Evolutionary conservation across 495 filamentous ascomycete genomes (phyloP).

Genomic region (Tuber borchii): DNA sequence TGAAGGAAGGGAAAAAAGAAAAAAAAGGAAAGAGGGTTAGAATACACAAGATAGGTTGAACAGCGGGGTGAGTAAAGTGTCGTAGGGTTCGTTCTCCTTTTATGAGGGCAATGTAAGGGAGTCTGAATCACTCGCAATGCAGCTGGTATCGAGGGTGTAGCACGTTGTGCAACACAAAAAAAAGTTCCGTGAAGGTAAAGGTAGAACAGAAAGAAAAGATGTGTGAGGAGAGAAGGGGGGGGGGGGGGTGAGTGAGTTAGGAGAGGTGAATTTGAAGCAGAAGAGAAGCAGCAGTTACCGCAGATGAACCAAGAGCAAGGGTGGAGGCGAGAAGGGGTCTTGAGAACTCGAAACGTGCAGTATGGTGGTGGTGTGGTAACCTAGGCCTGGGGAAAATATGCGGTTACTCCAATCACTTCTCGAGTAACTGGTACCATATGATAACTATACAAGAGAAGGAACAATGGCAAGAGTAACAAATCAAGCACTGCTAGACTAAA

Average conservation of each 20-base stretch:
- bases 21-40: not conserved
- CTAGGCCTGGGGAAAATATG: not conserved
- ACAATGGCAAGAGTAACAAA: not conserved
- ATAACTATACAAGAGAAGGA: not conserved
- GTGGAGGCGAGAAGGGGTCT: not conserved
- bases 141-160: not conserved
- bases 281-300: not conserved
- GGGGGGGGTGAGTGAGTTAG: slow-evolving; percentile 27
- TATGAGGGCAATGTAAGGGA: slow-evolving; percentile 7
- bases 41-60: slow-evolving; percentile 31
- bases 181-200: slow-evolving; percentile 19
- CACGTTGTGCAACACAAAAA: slow-evolving; percentile 21
- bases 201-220: slow-evolving; percentile 21
- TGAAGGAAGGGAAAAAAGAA: not conserved
- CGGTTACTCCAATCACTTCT: not conserved
- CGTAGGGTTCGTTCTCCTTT: slow-evolving; percentile 31
- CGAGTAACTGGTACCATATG: not conserved
- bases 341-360: not conserved
- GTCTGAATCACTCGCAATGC: not conserved
- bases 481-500: not conserved
- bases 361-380: not conserved
- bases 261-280: slow-evolving; percentile 22
- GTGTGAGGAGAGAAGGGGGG: slow-evolving; percentile 25
- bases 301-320: not conserved
- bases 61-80: slow-evolving; percentile 44